Base-by-base conservation (phyloP, 2,329 filamentous ascomycete genomes). In the Drechslerella dactyloides region DNA sequence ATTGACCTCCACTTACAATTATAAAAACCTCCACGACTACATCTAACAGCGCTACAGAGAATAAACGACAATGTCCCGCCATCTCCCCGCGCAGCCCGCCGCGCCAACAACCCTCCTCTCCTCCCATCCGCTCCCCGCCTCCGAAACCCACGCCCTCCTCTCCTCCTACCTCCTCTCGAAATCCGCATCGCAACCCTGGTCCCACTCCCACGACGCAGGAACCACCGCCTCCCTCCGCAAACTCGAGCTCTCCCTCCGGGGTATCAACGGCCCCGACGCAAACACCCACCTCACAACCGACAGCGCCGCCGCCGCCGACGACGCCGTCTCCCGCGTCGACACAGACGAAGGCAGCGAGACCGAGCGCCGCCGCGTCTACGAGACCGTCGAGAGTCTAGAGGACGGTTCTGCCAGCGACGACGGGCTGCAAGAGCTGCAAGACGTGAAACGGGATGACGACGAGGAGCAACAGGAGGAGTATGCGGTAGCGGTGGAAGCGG, bases 191-290 rank as follows among this genome's bases (percentile, higher is more conserved):
- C 60, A 73, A 42, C 69, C 62, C 5, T 73, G 69, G 69, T 65
- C 60, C 30, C 69, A 73, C 69, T 61, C 61, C 23, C 69, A 74
- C 56, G 58, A 62, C 50, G 69, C 64, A 27, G 62, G 69, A 7
- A 65, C 63, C 37, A 64, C 70, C 23, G 40, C 54, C 27, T 61
- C 73, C 23, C 64, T 69, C 30, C 61, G 63, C 19, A 69, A 74
- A n/a, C 51, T 74, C 42, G 73, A 70, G 30, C 61, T 74, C 24
- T 58, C 69, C 23, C 46, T 74, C 51, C 60, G 69, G 40, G 69
- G 62, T 17, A 50, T 69, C 19, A 53, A 69, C 65, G 68, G 58
- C 6, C 61, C 68, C 37, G 54, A 57, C 1, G 66, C 66, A 5
- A 70, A 64, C 11, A 42, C 24, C 21, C 51, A 74, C n/a, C 59